Base-by-base conservation (phyloP, 2,329 filamentous ascomycete species). In the Alternaria dauci region DNA sequence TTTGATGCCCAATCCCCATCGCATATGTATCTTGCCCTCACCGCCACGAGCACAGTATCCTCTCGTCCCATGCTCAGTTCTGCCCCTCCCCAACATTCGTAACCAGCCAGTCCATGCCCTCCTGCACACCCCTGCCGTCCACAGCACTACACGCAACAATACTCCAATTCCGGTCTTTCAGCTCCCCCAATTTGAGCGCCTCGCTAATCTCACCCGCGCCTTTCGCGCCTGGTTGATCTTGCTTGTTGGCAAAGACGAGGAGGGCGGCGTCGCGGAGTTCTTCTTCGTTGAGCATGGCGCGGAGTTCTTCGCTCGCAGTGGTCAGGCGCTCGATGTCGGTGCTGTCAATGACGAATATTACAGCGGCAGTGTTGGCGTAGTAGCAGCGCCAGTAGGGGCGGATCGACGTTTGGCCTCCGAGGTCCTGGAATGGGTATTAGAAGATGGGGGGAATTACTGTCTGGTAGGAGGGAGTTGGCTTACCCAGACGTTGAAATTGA, bases 81-180 rank as follows among this genome's bases (percentile, higher is more conserved):
- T 61, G 48, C 2, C 39, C 55, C n/a, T 62, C 54, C n/a, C 38
- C 55, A 25, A 63, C 57, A 39, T 65, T 81, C 81, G 94, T 92
- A 85, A 96, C 93, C 77, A 99, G 84, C 95, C 95, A 99, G 81
- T 99, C 95, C 95, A 99, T 99, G 61, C 95, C 95, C 81, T 99
- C 95, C 65, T 90, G 92, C 44, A 99, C 92, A 78, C 95, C 95
- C 74, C 91, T 91, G 43, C 95, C 95, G 77, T 97, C 95, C 58
- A 99, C 94, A 14, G 95, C 95, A 68, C 92, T 96, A 80, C 95
- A 99, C 23, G 94, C 94, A 78, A 99, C 93, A 77, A 99, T 99
- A 80, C 93, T 98, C 95, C 95, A 99, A 85, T 98, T 99, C 74
- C 95, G 87, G 80, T 99, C 95, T 72, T 94, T 90, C 77, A 99